Evolutionary conservation across 176 grass and related monocot species (phyloP).

Genomic region (Pontederia crassipes): DNA sequence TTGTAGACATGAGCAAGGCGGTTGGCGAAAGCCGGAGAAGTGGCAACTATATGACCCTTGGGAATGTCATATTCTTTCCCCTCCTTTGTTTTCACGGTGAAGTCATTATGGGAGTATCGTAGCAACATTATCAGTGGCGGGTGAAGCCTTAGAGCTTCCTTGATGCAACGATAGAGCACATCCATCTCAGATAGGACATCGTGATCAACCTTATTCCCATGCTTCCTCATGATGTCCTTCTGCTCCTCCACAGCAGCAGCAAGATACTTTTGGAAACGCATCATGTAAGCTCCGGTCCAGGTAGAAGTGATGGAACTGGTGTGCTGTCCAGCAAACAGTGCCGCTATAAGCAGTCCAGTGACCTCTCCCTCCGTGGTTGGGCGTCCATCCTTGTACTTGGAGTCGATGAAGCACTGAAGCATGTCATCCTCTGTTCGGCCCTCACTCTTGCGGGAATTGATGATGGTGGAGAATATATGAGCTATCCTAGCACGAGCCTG

Average conservation of each 20-base stretch:
- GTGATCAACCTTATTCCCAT: constrained; percentile 71
- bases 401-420: constrained; percentile 97
- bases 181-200: constrained; percentile 98
- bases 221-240: constrained; percentile 68
- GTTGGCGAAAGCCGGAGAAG: constrained; percentile 82
- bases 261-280: constrained; percentile 60
- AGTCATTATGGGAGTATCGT: constrained; percentile 70
- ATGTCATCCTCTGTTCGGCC: constrained; percentile 78
- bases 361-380: constrained; percentile 66
- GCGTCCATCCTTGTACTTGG: constrained; percentile 90
- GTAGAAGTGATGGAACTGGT: constrained; percentile 97
- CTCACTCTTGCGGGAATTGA: constrained; percentile 73
- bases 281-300: constrained; percentile 91
- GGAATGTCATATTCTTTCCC: constrained; percentile 80
- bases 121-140: constrained; percentile 88
- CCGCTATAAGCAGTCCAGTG: constrained; percentile 80
- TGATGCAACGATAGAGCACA: constrained; percentile 88
- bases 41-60: constrained; percentile 90
- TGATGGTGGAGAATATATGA: constrained; percentile 78
- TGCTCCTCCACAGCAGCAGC: constrained; percentile 64
- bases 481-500: constrained; percentile 63
- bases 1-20: constrained; percentile 77
- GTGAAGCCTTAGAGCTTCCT: constrained; percentile 88
- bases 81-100: constrained; percentile 70
- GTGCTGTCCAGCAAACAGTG: constrained; percentile 90